Evolutionary conservation across 352 stramenopile species (phyloP), one percentile per base, ranked within the genome.

Genomic region (Phytophthora boehmeriae): DNA sequence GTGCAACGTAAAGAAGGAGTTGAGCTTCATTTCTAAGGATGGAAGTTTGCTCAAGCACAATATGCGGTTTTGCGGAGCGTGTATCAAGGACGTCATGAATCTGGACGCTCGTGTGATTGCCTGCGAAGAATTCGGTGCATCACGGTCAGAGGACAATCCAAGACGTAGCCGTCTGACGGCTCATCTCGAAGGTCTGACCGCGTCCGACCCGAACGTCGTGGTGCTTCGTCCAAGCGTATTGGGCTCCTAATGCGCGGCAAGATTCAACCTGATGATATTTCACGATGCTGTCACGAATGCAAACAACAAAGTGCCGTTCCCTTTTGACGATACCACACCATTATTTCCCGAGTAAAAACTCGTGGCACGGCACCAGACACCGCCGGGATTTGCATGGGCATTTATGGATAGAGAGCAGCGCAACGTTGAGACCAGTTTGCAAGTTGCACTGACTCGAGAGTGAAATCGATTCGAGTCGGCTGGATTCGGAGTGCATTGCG

Each of bases 171-270:
- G 59, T 51, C 30, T 66, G n/a, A 68, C 52, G 1, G 22, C 45
- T 6, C 59, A 58, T 34, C 46, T 67, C 16, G 51, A 55, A 4
- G 47, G 34, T 2, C 30, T 60, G 36, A 52, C 39, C 4, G 47
- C 61, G 9, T 60, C 60, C 22, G 60, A 68, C n/a, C 60, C 60
- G 38, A 63, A 63, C 30, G 53, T 63, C 32, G 60, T 68, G 23
- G 30, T 55, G 47, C 60, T 68, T 16, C 53, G 60, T 50, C 60
- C 60, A 14, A 59, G 53, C 41, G 54, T 38, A 6, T 48, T 68
- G 19, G 60, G 30, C 43, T 66, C 58, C 0, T 66, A 11, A 59
- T 42, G 22, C 34, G 22, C n/a, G 28, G 11, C 14, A 28, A 46
- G 25, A 30, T 30, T 30, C 25, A 6, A 42, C 35, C 4, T 19